A percentile compares a stretch with the other conserved stretches of the same genome.
Conservation (phyloP, 1,139 yeast genomes). For the Candida anutae region DNA sequence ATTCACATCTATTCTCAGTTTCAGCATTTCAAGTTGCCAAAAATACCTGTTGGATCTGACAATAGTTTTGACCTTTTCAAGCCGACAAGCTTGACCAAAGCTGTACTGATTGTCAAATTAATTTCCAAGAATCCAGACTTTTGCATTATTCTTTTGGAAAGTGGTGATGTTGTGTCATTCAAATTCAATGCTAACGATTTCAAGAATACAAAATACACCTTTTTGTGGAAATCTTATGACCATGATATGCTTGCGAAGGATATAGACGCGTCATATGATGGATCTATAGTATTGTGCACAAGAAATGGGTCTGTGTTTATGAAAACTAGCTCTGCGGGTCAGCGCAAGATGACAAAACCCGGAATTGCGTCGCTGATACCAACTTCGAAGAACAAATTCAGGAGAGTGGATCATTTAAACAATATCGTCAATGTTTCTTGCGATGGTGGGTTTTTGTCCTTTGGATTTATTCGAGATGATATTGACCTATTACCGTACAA, state of each 20-base stretch:
- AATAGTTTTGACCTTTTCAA: constrained; percentile 40
- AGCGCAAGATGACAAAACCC: constrained; percentile 27
- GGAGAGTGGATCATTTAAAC: constrained; percentile 45
- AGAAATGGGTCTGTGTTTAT: constrained; percentile 56
- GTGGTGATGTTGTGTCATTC: constrained; percentile 44
- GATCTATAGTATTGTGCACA: constrained; percentile 62
- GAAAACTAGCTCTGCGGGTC: constrained; percentile 16
- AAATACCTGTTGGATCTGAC: constrained; percentile 19
- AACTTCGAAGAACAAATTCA: constrained; percentile 39
- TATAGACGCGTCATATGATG: constrained; percentile 62
- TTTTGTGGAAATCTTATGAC: constrained; percentile 50
- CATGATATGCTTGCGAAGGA: constrained; percentile 46
- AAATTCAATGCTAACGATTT: constrained; percentile 17
- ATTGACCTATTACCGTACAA: constrained; percentile 45
- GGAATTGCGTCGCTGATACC: constrained; percentile 20
- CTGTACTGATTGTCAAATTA: constrained; percentile 24
- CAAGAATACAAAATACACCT: constrained; percentile 27
- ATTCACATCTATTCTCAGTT: constrained; percentile 57
- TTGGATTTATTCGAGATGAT: constrained; percentile 64
- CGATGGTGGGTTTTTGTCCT: constrained; percentile 60
- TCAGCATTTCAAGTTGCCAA: constrained; percentile 45
- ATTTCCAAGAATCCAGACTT: constrained; percentile 26
- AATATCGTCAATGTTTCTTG: constrained; percentile 53
- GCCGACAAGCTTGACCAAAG: constrained; percentile 42
- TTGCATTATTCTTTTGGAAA: constrained; percentile 40